Base-by-base conservation (phyloP, 805 yeast species). In the Monosporozyma yasuniensis region DNA sequence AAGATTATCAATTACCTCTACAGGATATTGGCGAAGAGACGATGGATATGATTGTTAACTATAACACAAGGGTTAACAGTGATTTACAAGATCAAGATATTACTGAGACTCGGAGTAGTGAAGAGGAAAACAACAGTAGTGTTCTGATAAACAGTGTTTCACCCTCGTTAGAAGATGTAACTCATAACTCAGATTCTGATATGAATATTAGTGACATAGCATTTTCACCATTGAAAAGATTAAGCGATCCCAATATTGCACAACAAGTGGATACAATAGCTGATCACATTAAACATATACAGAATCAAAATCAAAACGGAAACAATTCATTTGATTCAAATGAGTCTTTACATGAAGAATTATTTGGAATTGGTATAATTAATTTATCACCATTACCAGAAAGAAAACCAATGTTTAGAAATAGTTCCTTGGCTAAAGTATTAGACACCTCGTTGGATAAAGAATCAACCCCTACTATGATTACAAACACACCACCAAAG, bases 1-100 rank as follows among this genome's bases (percentile, higher is more conserved):
- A 2, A 9, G 16, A 12, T n/a, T 60, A 55, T 52, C 58, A 57
- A 39, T 30, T 62, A 10, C 61, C 67, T 2, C 45, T 60, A 39
- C 58, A 61, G 18, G 67, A 63, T 12, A 59, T 63, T 12, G 67
- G 66, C 4, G 66, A 63, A 25, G 67, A 63, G 8, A 65, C 67
- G 0, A 63, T 65, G 67, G 67, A 62, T 9, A 56, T 58, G 60
- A 50, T 63, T 19, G 64, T 62, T 1, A 52, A 50, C 8, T 57
- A 61, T 46, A 63, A 65, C 46, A 65, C 67, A 2, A 49, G 38
- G 9, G 52, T 30, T 12, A 52, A 47, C n/a, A 42, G 22, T 25
- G 42, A 39, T 14, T 8, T 10, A 22, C 25, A 19, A 19, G 39
- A 19, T 11, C 16, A 14, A 11, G 46, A 30, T 14, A 11, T 11